A percentile compares a stretch with the other conserved stretches of the same genome.
Evolutionary conservation across 345 rosid species (phyloP).

Genomic region (Eucalyptus dawsonii): DNA sequence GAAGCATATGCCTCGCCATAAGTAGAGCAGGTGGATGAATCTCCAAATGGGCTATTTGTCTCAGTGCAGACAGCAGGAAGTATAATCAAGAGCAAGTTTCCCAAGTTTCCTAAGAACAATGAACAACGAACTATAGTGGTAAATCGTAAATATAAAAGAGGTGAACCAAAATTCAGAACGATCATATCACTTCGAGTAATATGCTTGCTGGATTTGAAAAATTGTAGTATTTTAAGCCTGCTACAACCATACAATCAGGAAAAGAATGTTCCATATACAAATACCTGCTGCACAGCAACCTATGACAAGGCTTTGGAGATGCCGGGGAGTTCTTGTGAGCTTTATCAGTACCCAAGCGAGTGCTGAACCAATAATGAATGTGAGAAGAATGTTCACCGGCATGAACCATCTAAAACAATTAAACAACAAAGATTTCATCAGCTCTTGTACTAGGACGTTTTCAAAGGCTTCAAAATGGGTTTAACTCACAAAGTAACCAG

Average conservation of each 20-base stretch:
- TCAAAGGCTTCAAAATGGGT: not conserved
- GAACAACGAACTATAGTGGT: not conserved
- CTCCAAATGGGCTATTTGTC: conserved; percentile 6
- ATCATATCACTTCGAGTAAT: not conserved
- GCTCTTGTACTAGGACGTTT: not conserved
- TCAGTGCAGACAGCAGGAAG: conserved; percentile 7
- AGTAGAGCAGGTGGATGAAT: not conserved
- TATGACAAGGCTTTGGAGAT: conserved; percentile 7
- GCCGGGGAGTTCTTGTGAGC: conserved; percentile 2
- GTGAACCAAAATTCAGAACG: not conserved
- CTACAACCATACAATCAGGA: not conserved
- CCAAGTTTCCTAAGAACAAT: not conserved
- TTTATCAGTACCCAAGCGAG: conserved; percentile 7
- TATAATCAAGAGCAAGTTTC: conserved; percentile 4
- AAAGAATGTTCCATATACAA: not conserved
- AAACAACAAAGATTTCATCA: not conserved
- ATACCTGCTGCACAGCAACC: conserved; percentile 16
- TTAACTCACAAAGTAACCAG: conserved; percentile 14
- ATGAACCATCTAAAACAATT: conserved; percentile 11
- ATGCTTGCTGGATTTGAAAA: not conserved
- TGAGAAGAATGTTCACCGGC: conserved; percentile 7
- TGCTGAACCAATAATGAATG: conserved; percentile 5
- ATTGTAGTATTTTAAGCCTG: not conserved
- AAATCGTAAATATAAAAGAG: not conserved
- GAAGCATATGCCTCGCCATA: conserved; percentile 9